A percentile compares a stretch with the other conserved stretches of the same genome.
Evolutionary conservation across 495 filamentous ascomycete genomes (phyloP).

Genomic region (Neurospora sp.): DNA sequence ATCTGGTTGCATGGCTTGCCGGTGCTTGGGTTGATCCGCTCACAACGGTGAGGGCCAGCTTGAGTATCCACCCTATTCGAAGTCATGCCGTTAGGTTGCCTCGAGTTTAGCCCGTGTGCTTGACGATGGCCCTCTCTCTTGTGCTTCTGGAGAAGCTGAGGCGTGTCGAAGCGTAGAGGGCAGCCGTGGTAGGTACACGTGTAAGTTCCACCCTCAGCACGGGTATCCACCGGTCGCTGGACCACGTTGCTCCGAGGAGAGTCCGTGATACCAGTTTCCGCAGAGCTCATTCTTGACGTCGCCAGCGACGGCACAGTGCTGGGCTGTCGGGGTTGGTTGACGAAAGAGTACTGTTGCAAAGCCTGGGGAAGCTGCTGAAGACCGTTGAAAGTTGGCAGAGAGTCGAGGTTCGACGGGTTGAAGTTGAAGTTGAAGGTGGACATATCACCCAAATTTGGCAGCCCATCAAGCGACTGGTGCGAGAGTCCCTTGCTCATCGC

Average conservation of each 20-base stretch:
- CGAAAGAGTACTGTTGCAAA: slow-evolving; percentile 48
- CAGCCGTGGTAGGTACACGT: slow-evolving; percentile 93
- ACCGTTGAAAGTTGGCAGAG: slow-evolving; percentile 20
- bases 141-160: slow-evolving; percentile 82
- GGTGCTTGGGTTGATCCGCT: slow-evolving; percentile 88
- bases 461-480: slow-evolving; percentile 29
- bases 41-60: slow-evolving; percentile 81
- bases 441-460: slow-evolving; percentile 30
- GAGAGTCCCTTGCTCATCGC: slow-evolving; percentile 22
- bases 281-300: slow-evolving; percentile 32
- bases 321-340: slow-evolving; percentile 31
- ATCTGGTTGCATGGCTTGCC: slow-evolving; percentile 92
- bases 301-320: slow-evolving; percentile 36
- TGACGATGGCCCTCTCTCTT: slow-evolving; percentile 89
- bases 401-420: slow-evolving; percentile 16
- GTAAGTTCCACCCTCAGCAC: slow-evolving; percentile 78
- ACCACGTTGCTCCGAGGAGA: slow-evolving; percentile 18
- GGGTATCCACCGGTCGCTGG: slow-evolving; percentile 49
- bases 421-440: slow-evolving; percentile 17
- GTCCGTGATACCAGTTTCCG: slow-evolving; percentile 24
- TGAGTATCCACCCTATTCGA: slow-evolving; percentile 43
- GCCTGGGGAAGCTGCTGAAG: not conserved
- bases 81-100: not conserved
- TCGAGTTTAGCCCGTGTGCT: slow-evolving; percentile 27
- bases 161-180: slow-evolving; percentile 75